These are phyloP conservation scores for Paracamarosporium sp. DNA, from an alignment of 2,329 filamentous ascomycete species.

Conservation along the genomic window DNA sequence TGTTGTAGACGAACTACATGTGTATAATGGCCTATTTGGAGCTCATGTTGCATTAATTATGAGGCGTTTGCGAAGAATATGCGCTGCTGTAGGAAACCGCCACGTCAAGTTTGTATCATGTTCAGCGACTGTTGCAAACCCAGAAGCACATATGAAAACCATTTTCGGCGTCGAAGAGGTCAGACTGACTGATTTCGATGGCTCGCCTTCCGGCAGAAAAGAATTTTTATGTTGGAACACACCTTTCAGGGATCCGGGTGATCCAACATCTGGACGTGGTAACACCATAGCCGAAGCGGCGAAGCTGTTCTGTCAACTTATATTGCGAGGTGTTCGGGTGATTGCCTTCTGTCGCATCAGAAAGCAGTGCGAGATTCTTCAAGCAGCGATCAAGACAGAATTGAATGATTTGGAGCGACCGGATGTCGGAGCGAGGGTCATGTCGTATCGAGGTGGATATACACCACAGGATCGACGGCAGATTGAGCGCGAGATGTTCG, in stretches of 20 bases:
- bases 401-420: slow-evolving; percentile 73
- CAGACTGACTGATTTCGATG: slow-evolving; percentile 84
- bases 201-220: slow-evolving; percentile 89
- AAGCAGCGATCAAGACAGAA: slow-evolving; percentile 80
- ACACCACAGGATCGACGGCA: slow-evolving; percentile 85
- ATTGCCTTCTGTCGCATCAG: slow-evolving; percentile 92
- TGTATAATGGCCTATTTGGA: slow-evolving; percentile 94
- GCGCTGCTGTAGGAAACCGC: slow-evolving; percentile 86
- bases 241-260: slow-evolving; percentile 86
- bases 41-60: slow-evolving; percentile 95
- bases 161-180: slow-evolving; percentile 91
- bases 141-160: slow-evolving; percentile 86
- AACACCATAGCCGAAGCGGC: slow-evolving; percentile 87
- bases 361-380: slow-evolving; percentile 84
- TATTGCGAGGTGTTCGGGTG: slow-evolving; percentile 85
- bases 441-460: slow-evolving; percentile 96
- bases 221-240: slow-evolving; percentile 99
- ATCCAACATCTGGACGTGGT: slow-evolving; percentile 85
- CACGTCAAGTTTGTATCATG: slow-evolving; percentile 91
- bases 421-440: slow-evolving; percentile 80
- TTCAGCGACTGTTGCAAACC: slow-evolving; percentile 95
- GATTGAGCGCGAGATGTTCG: slow-evolving; percentile 97
- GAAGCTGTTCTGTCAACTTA: slow-evolving; percentile 85
- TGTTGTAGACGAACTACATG: slow-evolving; percentile 84
- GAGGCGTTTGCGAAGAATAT: slow-evolving; percentile 84